Evolutionary conservation across 805 yeast genomes (phyloP).

Genomic region (Ogataea ramenticola): DNA sequence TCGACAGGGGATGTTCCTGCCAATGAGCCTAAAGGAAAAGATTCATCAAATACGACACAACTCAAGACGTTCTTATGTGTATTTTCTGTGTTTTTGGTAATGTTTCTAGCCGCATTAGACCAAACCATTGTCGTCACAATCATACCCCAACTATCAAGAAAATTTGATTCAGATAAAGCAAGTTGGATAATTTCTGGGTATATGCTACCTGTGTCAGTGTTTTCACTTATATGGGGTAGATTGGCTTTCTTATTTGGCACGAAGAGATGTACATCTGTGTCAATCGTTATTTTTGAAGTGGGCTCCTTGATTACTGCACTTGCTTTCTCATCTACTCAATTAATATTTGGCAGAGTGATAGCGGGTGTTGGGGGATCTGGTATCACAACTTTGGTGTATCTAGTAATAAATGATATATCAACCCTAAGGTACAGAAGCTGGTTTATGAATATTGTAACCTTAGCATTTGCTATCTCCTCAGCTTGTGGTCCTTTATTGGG

Average conservation of each 20-base stretch:
- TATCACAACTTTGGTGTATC: constrained; percentile 49
- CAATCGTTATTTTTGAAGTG: constrained; percentile 47
- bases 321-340: constrained; percentile 43
- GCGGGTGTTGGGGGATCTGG: constrained; percentile 76
- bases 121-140: constrained; percentile 52
- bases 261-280: constrained; percentile 36
- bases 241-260: constrained; percentile 51
- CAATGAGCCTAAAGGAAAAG: too few species aligned
- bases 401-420: constrained; percentile 51
- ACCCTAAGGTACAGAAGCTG: constrained; percentile 33
- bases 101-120: constrained; percentile 39
- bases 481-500: constrained; percentile 62
- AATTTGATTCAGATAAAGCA: constrained; percentile 41
- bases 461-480: constrained; percentile 42
- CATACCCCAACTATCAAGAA: constrained; percentile 38
- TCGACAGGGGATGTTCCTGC: too few species aligned
- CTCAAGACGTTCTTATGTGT: not conserved
- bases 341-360: constrained; percentile 65
- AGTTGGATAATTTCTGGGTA: constrained; percentile 58
- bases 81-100: constrained; percentile 11
- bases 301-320: constrained; percentile 59
- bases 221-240: constrained; percentile 52
- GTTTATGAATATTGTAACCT: constrained; percentile 32
- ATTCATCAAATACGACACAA: not conserved
- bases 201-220: constrained; percentile 45